Evolutionary conservation across 2,329 filamentous ascomycete species (phyloP), one percentile per base, ranked within the genome.

Genomic region (Cordyceps cateniannulata): DNA sequence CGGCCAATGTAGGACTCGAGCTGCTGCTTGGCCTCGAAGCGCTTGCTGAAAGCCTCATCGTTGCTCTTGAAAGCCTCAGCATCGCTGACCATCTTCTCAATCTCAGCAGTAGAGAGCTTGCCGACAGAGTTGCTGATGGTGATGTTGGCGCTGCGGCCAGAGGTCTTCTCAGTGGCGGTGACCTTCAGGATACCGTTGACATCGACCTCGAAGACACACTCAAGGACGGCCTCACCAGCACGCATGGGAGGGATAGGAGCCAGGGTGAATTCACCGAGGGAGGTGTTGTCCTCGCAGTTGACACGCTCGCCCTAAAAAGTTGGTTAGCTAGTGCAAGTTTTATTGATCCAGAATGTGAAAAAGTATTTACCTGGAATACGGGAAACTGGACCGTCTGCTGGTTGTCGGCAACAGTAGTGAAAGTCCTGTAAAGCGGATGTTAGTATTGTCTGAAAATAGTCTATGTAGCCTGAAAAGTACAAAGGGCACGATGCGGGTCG

Each of bases 101-200:
- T 99, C 82, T 99, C 95, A 65, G 80, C 79, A 59, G 88, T 90
- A 65, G 92, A 96, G 69, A 99, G 91, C 85, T 99, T 99, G 77
- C 95, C 95, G 72, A 99, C 93, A 63, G 95, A 96, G 87, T 99
- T 99, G 80, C 91, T 91, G 80, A 99, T 99, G 76, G 95, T 99
- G 78, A 99, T 99, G 87, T 99, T 99, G 80, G 95, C 95, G 73
- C 85, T 95, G 77, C 95, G 93, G 72, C 95, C 95, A 38, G 95
- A 96, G 69, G 91, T 93, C 88, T 99, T 99, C 86, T 99, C 95
- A 52, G 93, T 97, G 68, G 95, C 95, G 65, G 93, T 98, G 72
- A 98, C 95, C 88, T 99, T 99, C 68, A 99, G 88, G 77, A 97
- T 96, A 88, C 95, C 95, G 84, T 99, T 99, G 85, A 97, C 95